Conservation (phyloP, 345 rosid genomes). For the Lepidium africanum region DNA sequence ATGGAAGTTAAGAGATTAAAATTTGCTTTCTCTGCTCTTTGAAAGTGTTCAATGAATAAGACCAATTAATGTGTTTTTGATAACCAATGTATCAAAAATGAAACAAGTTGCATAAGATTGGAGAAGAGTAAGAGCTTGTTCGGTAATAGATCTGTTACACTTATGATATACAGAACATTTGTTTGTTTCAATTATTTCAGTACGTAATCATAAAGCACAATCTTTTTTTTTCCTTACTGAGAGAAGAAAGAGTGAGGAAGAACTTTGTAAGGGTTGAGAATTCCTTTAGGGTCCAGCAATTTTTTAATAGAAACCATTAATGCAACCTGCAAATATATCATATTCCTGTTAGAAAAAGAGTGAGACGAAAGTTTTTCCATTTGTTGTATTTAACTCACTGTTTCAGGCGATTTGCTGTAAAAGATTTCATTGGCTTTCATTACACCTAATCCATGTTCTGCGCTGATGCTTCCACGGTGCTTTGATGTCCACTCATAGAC, state of each 20-base stretch:
- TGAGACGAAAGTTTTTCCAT: background rate
- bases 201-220: slow-evolving; percentile 15
- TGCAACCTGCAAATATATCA: slow-evolving; percentile 40
- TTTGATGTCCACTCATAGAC: slow-evolving; percentile 93
- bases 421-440: slow-evolving; percentile 83
- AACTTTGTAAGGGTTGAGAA: slow-evolving; percentile 88
- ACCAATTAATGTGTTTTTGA: too few species aligned
- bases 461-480: slow-evolving; percentile 90
- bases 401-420: slow-evolving; percentile 75
- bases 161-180: too few species aligned
- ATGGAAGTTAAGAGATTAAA: slow-evolving; percentile 43
- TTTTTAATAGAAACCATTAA: slow-evolving; percentile 75
- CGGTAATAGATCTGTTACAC: too few species aligned
- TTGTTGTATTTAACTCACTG: slow-evolving; percentile 38
- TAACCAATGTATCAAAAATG: too few species aligned
- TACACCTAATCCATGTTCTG: slow-evolving; percentile 93
- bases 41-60: too few species aligned
- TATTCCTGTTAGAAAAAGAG: background rate
- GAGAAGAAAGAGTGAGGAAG: slow-evolving; percentile 42
- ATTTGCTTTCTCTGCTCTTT: background rate
- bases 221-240: slow-evolving; percentile 18
- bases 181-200: too few species aligned
- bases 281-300: slow-evolving; percentile 72
- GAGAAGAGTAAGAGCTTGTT: too few species aligned
- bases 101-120: too few species aligned